Conservation (phyloP, 257 asterid species). For the Vinca minor region DNA sequence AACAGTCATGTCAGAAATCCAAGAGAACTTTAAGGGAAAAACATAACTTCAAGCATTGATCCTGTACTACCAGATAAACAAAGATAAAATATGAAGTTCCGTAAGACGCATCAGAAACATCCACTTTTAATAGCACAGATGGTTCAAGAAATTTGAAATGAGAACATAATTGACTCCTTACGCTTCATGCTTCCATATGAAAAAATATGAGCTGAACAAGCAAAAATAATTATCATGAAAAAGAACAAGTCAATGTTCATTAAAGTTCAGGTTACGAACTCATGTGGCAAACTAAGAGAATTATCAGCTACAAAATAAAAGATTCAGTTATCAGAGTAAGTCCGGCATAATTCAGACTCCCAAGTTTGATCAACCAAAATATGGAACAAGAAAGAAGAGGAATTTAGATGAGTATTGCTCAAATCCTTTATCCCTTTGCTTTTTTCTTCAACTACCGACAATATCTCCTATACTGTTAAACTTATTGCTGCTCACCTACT, state of each 20-base stretch:
- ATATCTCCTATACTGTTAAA: neutral
- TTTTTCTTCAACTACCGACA: neutral
- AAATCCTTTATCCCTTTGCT: neutral
- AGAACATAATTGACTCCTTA: neutral
- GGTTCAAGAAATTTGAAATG: neutral
- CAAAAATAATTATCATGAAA: neutral
- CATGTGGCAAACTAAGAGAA: neutral
- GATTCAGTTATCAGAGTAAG: neutral
- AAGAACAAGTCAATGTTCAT: too few relatives aligned
- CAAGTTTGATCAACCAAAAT: neutral
- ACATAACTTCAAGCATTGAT: neutral
- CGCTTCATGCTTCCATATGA: neutral
- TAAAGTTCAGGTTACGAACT: neutral
- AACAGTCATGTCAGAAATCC: conserved; percentile 11
- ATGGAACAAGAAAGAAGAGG: neutral
- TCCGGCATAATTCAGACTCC: neutral
- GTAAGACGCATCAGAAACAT: neutral
- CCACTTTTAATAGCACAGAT: neutral
- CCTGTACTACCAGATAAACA: conserved; percentile 3
- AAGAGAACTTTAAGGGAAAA: conserved; percentile 3
- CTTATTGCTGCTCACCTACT: neutral
- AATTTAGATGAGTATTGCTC: neutral
- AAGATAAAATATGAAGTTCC: neutral
- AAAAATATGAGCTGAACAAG: neutral
- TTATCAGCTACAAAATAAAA: neutral